These are phyloP conservation scores for Trametes elegans DNA, from an alignment of 768 basidiomycete species.

Conservation along the genomic window DNA sequence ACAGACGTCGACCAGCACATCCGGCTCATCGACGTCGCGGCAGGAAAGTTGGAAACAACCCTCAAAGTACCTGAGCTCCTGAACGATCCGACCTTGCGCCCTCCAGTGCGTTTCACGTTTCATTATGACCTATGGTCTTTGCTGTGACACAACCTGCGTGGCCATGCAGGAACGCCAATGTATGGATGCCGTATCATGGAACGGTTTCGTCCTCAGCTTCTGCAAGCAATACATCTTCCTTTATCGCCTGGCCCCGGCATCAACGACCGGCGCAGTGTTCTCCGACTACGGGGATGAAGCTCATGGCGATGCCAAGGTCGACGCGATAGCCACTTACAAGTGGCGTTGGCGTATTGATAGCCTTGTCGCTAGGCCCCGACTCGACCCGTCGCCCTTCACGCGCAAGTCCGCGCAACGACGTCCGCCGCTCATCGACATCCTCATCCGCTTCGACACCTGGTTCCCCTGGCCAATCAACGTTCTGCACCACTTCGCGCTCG, in stretches of 20 bases:
- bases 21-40: conserved; percentile 13
- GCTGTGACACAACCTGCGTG: neutral
- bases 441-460: conserved; percentile 57
- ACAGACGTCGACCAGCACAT: conserved; percentile 14
- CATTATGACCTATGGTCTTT: neutral
- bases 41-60: neutral
- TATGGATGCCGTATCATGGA: conserved; percentile 43
- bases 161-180: conserved; percentile 38
- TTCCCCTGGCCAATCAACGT: conserved; percentile 71
- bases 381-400: conserved; percentile 10
- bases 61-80: conserved; percentile 8
- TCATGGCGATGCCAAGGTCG: conserved; percentile 30
- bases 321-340: conserved; percentile 44
- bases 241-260: conserved; percentile 31
- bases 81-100: conserved; percentile 14
- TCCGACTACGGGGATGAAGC: neutral
- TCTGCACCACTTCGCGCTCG: conserved; percentile 59
- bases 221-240: conserved; percentile 32
- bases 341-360: conserved; percentile 62
- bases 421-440: conserved; percentile 43
- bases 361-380: conserved; percentile 39
- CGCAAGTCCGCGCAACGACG: neutral
- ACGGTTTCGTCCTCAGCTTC: conserved; percentile 45
- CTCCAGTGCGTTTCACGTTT: neutral
- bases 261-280: conserved; percentile 15